Evolutionary conservation across 2,329 filamentous ascomycete species (phyloP), one percentile per base, ranked within the genome.

Genomic region (Fusarium begoniae): DNA sequence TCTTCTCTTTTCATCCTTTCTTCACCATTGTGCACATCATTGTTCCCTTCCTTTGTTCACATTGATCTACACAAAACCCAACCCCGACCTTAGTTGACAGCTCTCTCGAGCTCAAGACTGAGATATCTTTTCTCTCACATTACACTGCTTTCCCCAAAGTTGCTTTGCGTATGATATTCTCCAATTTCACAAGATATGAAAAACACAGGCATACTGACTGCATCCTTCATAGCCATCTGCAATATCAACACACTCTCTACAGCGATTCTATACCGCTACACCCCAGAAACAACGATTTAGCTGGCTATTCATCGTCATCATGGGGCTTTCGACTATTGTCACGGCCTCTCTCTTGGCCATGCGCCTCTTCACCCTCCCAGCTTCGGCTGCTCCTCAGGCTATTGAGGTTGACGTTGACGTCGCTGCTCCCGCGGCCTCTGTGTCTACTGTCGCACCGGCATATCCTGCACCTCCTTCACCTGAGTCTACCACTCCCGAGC

Each of bases 321-420:
- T 87, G 85, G 84, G 84, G 65, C 81, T 87, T 64, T 81, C 84
- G 55, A 82, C 82, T 58, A 69, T 86, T 70, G 69, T 86, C 68
- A 83, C 84, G 61, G 79, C 84, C 65, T 81, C 82, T 44, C 73
- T 87, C 10, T 64, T 86, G 81, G 85, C 85, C 70, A 71, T 85
- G 73, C 80, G 84, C 79, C 83, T 86, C 66, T 80, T 84, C 56
- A 78, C 82, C 26, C 76, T 80, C 38, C 76, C 80, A 9, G 77
- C 78, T 18, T 72, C 78, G 26, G 83, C 83, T 26, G 80, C 81
- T 43, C 80, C 82, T 7, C 70, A 72, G 17, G 38, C 67, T 35
- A 22, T 60, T 26, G 40, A 15, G 38, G 54, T 51, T 28, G 35
- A 15, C 48, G 55, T 47, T 40, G 44, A 50, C 14, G 28, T 50